These are phyloP conservation scores for Metschnikowia gelsemii DNA, from an alignment of 805 yeast genomes.

Conservation along the genomic window DNA sequence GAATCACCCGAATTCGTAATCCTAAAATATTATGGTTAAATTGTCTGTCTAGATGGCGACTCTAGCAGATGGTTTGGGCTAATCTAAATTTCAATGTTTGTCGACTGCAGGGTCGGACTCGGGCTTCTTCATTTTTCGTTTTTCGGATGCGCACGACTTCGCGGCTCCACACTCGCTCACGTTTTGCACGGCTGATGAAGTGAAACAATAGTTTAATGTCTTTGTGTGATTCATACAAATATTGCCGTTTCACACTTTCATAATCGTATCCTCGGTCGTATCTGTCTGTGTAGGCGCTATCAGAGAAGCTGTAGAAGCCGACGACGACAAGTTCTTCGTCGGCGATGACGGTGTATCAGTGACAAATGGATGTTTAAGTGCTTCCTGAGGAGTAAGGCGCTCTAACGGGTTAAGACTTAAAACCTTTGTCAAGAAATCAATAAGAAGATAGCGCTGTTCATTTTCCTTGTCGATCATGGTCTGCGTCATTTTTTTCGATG, in stretches of 20 bases:
- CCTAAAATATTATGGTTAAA: background rate
- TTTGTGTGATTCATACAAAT: background rate
- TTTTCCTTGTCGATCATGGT: conserved; percentile 65
- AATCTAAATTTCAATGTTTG: background rate
- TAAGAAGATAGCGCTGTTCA: conserved; percentile 64
- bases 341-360: conserved; percentile 28
- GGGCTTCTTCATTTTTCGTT: conserved; percentile 1
- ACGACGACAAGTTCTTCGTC: background rate
- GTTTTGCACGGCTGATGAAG: too few species aligned
- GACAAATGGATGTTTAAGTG: conserved; percentile 85
- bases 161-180: conserved; percentile 4
- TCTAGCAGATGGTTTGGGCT: background rate
- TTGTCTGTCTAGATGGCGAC: conserved; percentile 1
- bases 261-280: conserved; percentile 3
- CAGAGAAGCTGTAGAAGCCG: conserved; percentile 7
- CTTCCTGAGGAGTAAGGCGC: conserved; percentile 97
- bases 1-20: background rate
- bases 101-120: background rate
- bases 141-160: conserved; percentile 11
- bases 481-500: conserved; percentile 55
- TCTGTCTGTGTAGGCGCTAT: conserved; percentile 8
- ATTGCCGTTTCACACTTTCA: conserved; percentile 4
- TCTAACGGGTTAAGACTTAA: conserved; percentile 87
- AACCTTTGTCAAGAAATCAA: conserved; percentile 76
- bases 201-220: too few species aligned